These are phyloP conservation scores for Candida maesae DNA, from an alignment of 805 yeast species.

Conservation along the genomic window DNA sequence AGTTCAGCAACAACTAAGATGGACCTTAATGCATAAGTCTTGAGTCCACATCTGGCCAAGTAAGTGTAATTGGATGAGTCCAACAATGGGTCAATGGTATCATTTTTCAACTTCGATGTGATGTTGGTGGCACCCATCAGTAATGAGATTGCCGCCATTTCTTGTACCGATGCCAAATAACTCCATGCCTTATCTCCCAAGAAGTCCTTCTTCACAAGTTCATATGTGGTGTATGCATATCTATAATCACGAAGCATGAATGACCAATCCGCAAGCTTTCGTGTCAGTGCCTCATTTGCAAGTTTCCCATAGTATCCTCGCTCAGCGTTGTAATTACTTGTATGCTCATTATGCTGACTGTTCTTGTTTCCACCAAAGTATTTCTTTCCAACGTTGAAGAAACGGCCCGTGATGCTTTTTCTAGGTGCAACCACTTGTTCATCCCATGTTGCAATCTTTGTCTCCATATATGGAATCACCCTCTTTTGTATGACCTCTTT, in stretches of 20 bases:
- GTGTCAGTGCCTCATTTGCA: slow-evolving; percentile 65
- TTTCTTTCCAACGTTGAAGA: slow-evolving; percentile 62
- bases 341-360: slow-evolving; percentile 21
- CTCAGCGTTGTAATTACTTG: slow-evolving; percentile 41
- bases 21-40: slow-evolving; percentile 67
- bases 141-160: slow-evolving; percentile 75
- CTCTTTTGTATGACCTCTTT: slow-evolving; percentile 35
- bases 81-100: slow-evolving; percentile 41
- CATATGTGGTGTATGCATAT: slow-evolving; percentile 80
- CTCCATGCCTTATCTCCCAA: slow-evolving; percentile 75
- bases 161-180: slow-evolving; percentile 80
- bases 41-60: slow-evolving; percentile 63
- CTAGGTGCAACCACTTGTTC: slow-evolving; percentile 76
- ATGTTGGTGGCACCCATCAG: slow-evolving; percentile 51
- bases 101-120: slow-evolving; percentile 38
- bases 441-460: slow-evolving; percentile 77
- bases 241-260: slow-evolving; percentile 88
- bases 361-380: slow-evolving; percentile 36
- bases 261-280: slow-evolving; percentile 90
- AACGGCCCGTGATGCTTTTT: slow-evolving; percentile 68
- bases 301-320: slow-evolving; percentile 58
- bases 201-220: slow-evolving; percentile 73
- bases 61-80: slow-evolving; percentile 76
- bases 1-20: slow-evolving; percentile 67
- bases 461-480: slow-evolving; percentile 78